Evolutionary conservation across 2,329 filamentous ascomycete species (phyloP).

Genomic region (Bipolaris bicolor): DNA sequence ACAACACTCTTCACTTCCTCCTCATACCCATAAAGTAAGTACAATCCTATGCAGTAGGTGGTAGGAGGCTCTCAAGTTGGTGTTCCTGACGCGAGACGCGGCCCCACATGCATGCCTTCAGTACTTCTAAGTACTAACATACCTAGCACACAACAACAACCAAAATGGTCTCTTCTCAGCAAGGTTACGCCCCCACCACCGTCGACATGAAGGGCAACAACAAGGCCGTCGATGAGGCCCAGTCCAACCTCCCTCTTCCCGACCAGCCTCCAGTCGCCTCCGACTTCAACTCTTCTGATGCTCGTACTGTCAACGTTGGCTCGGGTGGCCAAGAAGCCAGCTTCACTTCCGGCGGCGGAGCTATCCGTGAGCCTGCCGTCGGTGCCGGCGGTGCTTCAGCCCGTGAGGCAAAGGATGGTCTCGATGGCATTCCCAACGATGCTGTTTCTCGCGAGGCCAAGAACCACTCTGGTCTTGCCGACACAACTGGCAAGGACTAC

Average conservation of each 20-base stretch:
- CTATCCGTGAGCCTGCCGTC: slow-evolving; percentile 55
- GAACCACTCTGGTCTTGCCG: slow-evolving; percentile 48
- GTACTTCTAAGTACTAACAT: not conserved
- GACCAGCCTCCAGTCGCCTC: slow-evolving; percentile 77
- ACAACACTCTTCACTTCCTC: not conserved
- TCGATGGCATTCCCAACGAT: slow-evolving; percentile 65
- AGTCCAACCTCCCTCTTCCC: slow-evolving; percentile 78
- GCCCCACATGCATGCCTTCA: not conserved
- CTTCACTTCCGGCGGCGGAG: slow-evolving; percentile 54
- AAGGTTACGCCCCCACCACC: slow-evolving; percentile 30
- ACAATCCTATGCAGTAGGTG: not conserved
- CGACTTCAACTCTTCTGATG: slow-evolving; percentile 78
- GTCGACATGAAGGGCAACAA: slow-evolving; percentile 37
- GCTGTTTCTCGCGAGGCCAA: slow-evolving; percentile 58
- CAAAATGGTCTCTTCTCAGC: slow-evolving; percentile 35
- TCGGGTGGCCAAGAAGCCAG: slow-evolving; percentile 61
- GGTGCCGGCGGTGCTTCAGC: slow-evolving; percentile 63
- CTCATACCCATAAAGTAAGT: slow-evolving; percentile 19
- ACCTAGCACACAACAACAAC: slow-evolving; percentile 10
- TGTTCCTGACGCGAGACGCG: not conserved
- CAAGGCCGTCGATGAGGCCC: slow-evolving; percentile 68
- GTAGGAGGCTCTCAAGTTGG: not conserved
- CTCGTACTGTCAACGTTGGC: slow-evolving; percentile 71
- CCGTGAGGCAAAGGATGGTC: slow-evolving; percentile 65
- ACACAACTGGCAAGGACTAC: slow-evolving; percentile 53